Percentiles rank a stretch among this genome's conserved stretches.
Conservation (phyloP, 176 grass and related monocot species). For the Triticum monococcum region DNA sequence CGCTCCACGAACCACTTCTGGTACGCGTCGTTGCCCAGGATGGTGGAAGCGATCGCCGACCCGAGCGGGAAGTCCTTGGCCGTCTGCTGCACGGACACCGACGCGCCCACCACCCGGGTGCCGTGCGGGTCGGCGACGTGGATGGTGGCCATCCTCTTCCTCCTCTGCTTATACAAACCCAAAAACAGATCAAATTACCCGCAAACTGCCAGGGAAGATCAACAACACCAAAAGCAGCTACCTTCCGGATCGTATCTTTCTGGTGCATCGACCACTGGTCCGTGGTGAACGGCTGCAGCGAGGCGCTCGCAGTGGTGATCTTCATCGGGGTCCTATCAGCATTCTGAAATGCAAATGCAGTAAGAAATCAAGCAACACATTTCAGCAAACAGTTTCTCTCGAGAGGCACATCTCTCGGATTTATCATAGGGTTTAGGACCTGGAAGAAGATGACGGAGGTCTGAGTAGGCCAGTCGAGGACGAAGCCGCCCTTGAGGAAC, state of each 20-base stretch:
- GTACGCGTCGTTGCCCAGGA: slow-evolving; percentile 74
- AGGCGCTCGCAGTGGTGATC: slow-evolving; percentile 58
- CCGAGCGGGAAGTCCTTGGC: slow-evolving; percentile 88
- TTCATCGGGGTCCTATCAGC: slow-evolving; percentile 73
- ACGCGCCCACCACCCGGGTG: slow-evolving; percentile 57
- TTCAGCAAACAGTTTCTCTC: neutral
- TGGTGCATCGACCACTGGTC: slow-evolving; percentile 88
- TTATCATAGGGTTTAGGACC: slow-evolving; percentile 35
- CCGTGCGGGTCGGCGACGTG: slow-evolving; percentile 75
- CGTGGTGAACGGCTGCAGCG: slow-evolving; percentile 73
- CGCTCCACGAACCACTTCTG: slow-evolving; percentile 90
- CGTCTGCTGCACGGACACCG: slow-evolving; percentile 66
- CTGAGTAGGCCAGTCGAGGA: slow-evolving; percentile 62
- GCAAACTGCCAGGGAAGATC: neutral
- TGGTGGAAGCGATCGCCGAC: slow-evolving; percentile 83
- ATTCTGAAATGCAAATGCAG: slow-evolving; percentile 37
- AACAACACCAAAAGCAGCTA: neutral
- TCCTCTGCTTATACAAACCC: slow-evolving; percentile 45
- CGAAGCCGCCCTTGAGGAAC: slow-evolving; percentile 81
- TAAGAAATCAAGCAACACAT: neutral
- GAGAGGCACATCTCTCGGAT: neutral
- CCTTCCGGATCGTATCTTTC: slow-evolving; percentile 77
- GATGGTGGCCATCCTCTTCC: slow-evolving; percentile 68
- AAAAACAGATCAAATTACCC: neutral
- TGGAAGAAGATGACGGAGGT: slow-evolving; percentile 71